These are phyloP conservation scores for Citrullus amarus DNA, from an alignment of 306 rosid species.

Conservation along the genomic window DNA sequence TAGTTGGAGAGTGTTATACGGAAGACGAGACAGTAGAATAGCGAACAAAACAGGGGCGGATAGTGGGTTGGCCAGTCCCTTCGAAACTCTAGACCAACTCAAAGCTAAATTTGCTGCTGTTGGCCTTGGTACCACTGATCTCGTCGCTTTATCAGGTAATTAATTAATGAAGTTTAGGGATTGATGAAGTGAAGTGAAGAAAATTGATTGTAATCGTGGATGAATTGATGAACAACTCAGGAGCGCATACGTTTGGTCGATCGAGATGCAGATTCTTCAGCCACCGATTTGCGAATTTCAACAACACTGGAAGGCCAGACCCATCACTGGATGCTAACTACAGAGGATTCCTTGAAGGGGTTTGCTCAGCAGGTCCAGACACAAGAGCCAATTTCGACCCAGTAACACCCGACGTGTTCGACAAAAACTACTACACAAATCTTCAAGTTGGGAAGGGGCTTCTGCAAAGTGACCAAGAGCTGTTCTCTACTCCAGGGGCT, in stretches of 20 bases:
- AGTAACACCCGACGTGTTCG: slow-evolving; percentile 21
- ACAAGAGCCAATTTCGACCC: slow-evolving; percentile 9
- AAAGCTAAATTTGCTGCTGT: slow-evolving; percentile 47
- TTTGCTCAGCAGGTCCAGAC: slow-evolving; percentile 3
- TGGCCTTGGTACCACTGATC: slow-evolving; percentile 44
- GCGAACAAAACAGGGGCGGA: slow-evolving; percentile 68
- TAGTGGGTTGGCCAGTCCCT: slow-evolving; percentile 37
- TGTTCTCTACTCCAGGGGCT: slow-evolving; percentile 16
- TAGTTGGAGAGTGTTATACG: slow-evolving; percentile 53
- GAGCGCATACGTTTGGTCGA: slow-evolving; percentile 70
- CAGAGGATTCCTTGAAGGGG: slow-evolving; percentile 35
- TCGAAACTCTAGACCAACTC: slow-evolving; percentile 25
- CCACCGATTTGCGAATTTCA: slow-evolving; percentile 47
- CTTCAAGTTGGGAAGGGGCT: slow-evolving; percentile 3
- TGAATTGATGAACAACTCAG: slow-evolving; percentile 10
- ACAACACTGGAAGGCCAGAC: slow-evolving; percentile 35
- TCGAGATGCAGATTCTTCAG: slow-evolving; percentile 46
- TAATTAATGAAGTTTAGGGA: neutral
- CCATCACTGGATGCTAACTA: slow-evolving; percentile 44
- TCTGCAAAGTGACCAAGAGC: slow-evolving; percentile 11
- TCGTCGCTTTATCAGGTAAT: slow-evolving; percentile 64
- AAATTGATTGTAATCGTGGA: no score
- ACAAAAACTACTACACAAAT: slow-evolving; percentile 47
- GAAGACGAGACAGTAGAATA: slow-evolving; percentile 52
- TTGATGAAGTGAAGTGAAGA: neutral